These are phyloP conservation scores for Macrophomina pseudophaseolina DNA, from an alignment of 2,329 filamentous ascomycete genomes.

Conservation along the genomic window DNA sequence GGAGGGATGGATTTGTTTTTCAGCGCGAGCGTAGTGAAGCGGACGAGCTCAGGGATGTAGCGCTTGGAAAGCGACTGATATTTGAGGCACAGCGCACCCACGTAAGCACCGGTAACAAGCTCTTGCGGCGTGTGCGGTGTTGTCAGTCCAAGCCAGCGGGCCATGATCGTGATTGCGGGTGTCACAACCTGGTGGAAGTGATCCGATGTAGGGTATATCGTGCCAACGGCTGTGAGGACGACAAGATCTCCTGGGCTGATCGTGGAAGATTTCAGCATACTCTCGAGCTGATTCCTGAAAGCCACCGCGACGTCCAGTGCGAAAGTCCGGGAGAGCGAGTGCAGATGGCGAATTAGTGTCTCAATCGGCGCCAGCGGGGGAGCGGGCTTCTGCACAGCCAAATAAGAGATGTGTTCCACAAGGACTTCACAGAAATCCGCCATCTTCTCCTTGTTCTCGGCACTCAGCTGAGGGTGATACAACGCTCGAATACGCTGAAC, in stretches of 20 bases:
- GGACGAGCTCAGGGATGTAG: constrained; percentile 86
- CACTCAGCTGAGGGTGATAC: constrained; percentile 86
- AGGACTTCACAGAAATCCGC: constrained; percentile 69
- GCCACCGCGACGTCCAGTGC: constrained; percentile 76
- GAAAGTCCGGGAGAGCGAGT: constrained; percentile 88
- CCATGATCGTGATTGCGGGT: constrained; percentile 84
- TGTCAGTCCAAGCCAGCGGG: constrained; percentile 80
- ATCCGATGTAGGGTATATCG: constrained; percentile 92
- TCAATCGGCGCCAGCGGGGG: constrained; percentile 74
- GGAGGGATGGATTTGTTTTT: constrained; percentile 45
- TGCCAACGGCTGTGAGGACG: constrained; percentile 80
- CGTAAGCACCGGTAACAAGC: constrained; percentile 74
- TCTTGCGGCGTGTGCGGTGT: constrained; percentile 69
- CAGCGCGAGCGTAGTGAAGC: constrained; percentile 78
- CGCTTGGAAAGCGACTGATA: constrained; percentile 85
- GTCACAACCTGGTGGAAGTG: constrained; percentile 97
- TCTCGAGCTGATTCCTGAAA: constrained; percentile 74
- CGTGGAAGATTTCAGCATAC: constrained; percentile 60
- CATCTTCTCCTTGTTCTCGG: constrained; percentile 84
- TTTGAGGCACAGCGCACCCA: constrained; percentile 78
- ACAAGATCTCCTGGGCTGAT: constrained; percentile 73
- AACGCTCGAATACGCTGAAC: constrained; percentile 88
- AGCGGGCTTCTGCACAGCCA: constrained; percentile 56
- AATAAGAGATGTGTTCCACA: constrained; percentile 68
- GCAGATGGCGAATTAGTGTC: constrained; percentile 82